Evolutionary conservation across 305 asterid genomes (phyloP).

Genomic region (Petunia hybrid): DNA sequence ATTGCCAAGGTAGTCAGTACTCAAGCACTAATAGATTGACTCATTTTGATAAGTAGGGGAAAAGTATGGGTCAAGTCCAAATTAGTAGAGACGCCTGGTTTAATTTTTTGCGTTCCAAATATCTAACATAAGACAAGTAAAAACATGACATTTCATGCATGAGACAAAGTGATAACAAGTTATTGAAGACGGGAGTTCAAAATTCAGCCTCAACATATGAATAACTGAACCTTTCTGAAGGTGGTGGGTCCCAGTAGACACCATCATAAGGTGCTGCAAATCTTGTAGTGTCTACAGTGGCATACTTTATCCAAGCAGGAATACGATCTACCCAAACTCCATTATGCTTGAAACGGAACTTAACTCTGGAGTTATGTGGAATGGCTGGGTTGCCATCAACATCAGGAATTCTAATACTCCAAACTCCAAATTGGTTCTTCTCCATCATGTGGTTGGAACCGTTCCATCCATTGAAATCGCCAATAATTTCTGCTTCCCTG

Average conservation of each 20-base stretch:
- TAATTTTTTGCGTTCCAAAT: slow-evolving; percentile 1
- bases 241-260: slow-evolving; percentile 94
- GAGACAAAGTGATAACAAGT: not conserved
- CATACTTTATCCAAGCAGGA: slow-evolving; percentile 96
- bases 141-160: not conserved
- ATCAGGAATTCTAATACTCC: slow-evolving; percentile 89
- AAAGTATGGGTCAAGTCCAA: slow-evolving; percentile 7
- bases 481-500: slow-evolving; percentile 95
- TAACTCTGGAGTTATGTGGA: slow-evolving; percentile 84
- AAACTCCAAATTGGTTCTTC: slow-evolving; percentile 84
- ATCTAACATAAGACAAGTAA: not conserved
- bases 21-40: slow-evolving; percentile 24
- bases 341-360: slow-evolving; percentile 82
- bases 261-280: slow-evolving; percentile 99
- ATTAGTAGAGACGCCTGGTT: slow-evolving; percentile 3
- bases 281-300: slow-evolving; percentile 74
- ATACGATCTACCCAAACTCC: slow-evolving; percentile 89
- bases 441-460: slow-evolving; percentile 88
- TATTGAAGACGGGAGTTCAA: slow-evolving; percentile 7
- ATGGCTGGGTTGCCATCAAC: slow-evolving; percentile 70
- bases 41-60: slow-evolving; percentile 11
- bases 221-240: slow-evolving; percentile 71
- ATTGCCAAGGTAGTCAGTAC: slow-evolving; percentile 31
- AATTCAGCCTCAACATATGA: slow-evolving; percentile 21
- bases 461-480: slow-evolving; percentile 96